Evolutionary conservation across 2,329 filamentous ascomycete genomes (phyloP).

Genomic region (Aspergillus brasiliensis): DNA sequence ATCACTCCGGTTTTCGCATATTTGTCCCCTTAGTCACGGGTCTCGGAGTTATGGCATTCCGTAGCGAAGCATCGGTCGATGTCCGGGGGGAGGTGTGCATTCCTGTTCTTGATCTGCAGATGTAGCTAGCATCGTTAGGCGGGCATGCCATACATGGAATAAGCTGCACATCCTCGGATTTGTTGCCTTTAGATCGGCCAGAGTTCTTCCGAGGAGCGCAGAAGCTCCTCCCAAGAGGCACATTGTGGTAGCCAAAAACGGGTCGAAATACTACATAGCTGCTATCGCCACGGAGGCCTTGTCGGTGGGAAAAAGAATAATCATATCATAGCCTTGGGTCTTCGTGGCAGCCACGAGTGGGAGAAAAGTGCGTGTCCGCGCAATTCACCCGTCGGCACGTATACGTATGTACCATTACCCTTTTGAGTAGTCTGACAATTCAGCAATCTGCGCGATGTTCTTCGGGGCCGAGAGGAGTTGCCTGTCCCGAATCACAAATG

Average conservation of each 20-base stretch:
- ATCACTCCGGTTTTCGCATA: neutral
- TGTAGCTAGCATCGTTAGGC: neutral
- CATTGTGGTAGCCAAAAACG: neutral
- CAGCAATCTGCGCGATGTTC: neutral
- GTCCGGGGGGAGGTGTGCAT: neutral
- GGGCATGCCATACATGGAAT: neutral
- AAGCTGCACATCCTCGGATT: neutral
- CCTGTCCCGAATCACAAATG: neutral
- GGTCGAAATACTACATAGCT: neutral
- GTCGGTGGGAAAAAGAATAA: neutral
- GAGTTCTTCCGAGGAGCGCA: neutral
- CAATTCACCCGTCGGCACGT: neutral
- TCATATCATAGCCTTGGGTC: neutral
- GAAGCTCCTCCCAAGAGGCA: neutral
- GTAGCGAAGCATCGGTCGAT: neutral
- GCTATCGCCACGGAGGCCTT: neutral
- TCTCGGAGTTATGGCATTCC: slow-evolving; percentile 15
- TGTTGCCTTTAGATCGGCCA: neutral
- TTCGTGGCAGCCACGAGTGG: slow-evolving; percentile 1
- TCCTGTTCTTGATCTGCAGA: neutral
- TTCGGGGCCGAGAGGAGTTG: neutral
- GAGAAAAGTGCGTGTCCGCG: neutral
- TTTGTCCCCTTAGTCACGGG: slow-evolving; percentile 1
- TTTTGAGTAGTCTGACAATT: neutral
- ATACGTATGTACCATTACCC: neutral